Evolutionary conservation across 1,284 basidiomycete genomes (phyloP).

Genomic region (Mycocalia duriaeana): DNA sequence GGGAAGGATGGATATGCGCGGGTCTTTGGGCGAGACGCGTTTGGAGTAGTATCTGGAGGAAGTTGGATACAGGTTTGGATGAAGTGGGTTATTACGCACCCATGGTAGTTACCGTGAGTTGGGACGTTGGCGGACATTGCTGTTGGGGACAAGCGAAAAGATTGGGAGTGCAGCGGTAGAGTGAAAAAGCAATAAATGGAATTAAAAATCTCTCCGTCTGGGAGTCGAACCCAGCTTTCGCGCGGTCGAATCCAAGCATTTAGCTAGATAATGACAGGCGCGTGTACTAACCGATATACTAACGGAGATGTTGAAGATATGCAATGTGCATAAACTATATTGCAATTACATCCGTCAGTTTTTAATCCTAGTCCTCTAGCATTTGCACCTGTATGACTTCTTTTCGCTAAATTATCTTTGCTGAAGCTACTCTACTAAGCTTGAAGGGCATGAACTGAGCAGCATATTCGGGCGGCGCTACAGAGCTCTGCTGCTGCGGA

Average conservation of each 20-base stretch:
- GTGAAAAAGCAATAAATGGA: background rate
- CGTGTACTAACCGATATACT: slow-evolving; percentile 5
- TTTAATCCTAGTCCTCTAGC: no score
- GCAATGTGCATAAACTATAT: no score
- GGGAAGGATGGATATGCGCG: slow-evolving; percentile 57
- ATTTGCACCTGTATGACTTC: no score
- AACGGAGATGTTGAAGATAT: no score
- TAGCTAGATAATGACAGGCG: slow-evolving; percentile 7
- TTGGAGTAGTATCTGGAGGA: slow-evolving; percentile 64
- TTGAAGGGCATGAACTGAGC: no score
- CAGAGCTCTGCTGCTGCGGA: no score
- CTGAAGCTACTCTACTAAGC: no score
- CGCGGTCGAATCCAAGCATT: slow-evolving; percentile 6
- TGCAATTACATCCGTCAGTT: no score
- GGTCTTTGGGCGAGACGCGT: slow-evolving; percentile 53
- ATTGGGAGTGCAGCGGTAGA: background rate
- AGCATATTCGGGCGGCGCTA: no score
- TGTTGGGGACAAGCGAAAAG: background rate
- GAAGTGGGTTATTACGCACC: slow-evolving; percentile 12
- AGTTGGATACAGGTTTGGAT: background rate
- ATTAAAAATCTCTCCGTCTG: slow-evolving; percentile 6
- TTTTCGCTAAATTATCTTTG: no score
- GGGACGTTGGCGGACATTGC: slow-evolving; percentile 12
- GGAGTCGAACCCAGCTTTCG: slow-evolving; percentile 11
- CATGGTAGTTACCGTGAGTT: slow-evolving; percentile 51